These are phyloP conservation scores for Ustilago hordei DNA, from an alignment of 1,284 basidiomycete genomes.

Conservation along the genomic window DNA sequence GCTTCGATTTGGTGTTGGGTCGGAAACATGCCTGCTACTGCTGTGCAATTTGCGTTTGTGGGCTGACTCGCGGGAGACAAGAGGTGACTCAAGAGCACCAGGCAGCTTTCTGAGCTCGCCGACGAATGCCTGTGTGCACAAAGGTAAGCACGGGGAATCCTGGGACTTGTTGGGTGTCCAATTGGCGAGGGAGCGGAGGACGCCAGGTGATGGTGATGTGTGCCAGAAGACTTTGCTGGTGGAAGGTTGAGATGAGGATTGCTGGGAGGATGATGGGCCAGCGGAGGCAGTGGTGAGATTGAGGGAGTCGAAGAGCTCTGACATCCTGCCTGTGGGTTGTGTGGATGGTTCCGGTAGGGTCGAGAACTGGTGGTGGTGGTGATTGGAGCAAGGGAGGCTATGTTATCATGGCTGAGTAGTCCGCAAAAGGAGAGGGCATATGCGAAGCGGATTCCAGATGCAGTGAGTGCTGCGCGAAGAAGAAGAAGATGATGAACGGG, in stretches of 20 bases:
- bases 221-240: conserved; percentile 54
- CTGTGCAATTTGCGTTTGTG: conserved; percentile 27
- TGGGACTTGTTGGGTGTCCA: conserved; percentile 43
- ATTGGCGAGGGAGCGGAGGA: conserved; percentile 31
- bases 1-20: conserved; percentile 17
- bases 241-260: conserved; percentile 46
- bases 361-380: not conserved
- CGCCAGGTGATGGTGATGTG: conserved; percentile 43
- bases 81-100: conserved; percentile 33
- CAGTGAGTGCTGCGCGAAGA: not conserved
- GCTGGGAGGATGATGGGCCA: conserved; percentile 43
- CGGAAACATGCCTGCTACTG: conserved; percentile 21
- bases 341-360: not conserved
- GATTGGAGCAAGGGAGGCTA: conserved; percentile 7
- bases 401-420: conserved; percentile 21
- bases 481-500: not conserved
- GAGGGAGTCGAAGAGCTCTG: conserved; percentile 55
- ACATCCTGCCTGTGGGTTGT: conserved; percentile 22
- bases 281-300: conserved; percentile 34
- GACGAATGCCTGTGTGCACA: conserved; percentile 52
- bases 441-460: not conserved
- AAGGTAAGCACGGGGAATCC: conserved; percentile 40
- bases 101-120: conserved; percentile 49
- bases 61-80: conserved; percentile 24
- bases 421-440: not conserved